Evolutionary conservation across 495 filamentous ascomycete species (phyloP), one percentile per base, ranked within the genome.

Genomic region (Neurospora sp.): DNA sequence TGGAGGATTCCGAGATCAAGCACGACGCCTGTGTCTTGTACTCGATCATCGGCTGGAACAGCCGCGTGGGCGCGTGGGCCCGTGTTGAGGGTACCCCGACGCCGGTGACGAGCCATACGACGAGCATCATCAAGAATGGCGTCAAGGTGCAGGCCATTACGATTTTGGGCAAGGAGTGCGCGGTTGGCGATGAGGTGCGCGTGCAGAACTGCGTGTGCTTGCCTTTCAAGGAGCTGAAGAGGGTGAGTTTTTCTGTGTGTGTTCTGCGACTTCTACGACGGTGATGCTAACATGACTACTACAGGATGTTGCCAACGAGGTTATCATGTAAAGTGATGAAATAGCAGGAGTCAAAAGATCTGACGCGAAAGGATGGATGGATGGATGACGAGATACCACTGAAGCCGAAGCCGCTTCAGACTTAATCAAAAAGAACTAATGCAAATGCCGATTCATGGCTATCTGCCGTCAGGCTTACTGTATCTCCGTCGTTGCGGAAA

Each of bases 111-210:
- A 97, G 91, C 84, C 96, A 99, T 84, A 92, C 90, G 12, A 98
- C 96, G 10, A 97, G 91, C 83, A 94, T 98, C 76, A 85, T 98
- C 78, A 98, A 97, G 89, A 96, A 97, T 75, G 96, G 96, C 40
- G 89, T 98, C 83, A 98, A 98, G 87, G 96, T 99, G 71, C 96
- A 99, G 86, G 97, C 93, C 83, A 97, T 99, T 80, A 98, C 94
- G 42, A 99, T 98, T 76, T 84, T 99, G 75, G 96, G 95, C 79
- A 97, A 98, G 86, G 96, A 99, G 82, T 98, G 96, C 79, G 91
- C 85, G 40, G 96, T 98, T 70, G 94, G 90, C 1, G 96, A 99
- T 77, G 96, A 99, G 80, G 92, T 99, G 39, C 90, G 94, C 71
- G 94, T 99, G 76, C 96, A 98, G 85, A 99, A 99, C 85, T 99